Evolutionary conservation across 257 asterid genomes (phyloP).

Genomic region (Echium plantagineum): DNA sequence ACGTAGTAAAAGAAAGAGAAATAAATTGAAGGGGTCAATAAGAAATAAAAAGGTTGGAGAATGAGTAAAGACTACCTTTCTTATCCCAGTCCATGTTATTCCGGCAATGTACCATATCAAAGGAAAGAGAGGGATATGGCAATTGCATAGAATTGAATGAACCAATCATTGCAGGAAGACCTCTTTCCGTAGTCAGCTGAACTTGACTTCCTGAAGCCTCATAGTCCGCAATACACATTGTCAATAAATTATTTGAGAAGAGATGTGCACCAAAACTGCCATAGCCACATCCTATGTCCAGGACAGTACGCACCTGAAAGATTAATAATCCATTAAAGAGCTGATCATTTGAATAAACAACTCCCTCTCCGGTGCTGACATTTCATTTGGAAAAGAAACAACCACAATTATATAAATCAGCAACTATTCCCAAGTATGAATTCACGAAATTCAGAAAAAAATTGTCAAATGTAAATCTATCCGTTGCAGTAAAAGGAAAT

Average conservation of each 20-base stretch:
- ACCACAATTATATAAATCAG: neutral
- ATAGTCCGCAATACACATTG: constrained; percentile 87
- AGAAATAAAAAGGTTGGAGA: constrained; percentile 3
- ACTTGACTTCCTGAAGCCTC: constrained; percentile 99
- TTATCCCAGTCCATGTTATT: constrained; percentile 89
- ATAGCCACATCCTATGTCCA: constrained; percentile 95
- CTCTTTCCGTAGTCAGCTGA: constrained; percentile 95
- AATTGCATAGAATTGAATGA: constrained; percentile 80
- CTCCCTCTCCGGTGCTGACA: neutral
- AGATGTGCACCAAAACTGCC: constrained; percentile 98
- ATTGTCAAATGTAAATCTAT: neutral
- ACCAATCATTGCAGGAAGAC: constrained; percentile 96
- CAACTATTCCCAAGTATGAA: neutral
- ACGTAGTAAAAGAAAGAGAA: neutral
- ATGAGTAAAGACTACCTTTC: constrained; percentile 44
- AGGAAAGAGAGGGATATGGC: constrained; percentile 91
- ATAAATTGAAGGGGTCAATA: neutral
- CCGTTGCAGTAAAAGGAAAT: neutral
- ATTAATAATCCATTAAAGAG: neutral
- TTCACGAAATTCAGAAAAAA: neutral
- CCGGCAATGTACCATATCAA: constrained; percentile 95
- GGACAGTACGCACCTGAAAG: constrained; percentile 72
- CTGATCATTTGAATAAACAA: neutral
- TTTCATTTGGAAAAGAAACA: neutral
- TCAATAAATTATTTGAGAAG: constrained; percentile 59